phyloP scores from a whole-genome alignment of 2,329 filamentous ascomycete species.

The Dryadomyces quercivorus region DNA sequence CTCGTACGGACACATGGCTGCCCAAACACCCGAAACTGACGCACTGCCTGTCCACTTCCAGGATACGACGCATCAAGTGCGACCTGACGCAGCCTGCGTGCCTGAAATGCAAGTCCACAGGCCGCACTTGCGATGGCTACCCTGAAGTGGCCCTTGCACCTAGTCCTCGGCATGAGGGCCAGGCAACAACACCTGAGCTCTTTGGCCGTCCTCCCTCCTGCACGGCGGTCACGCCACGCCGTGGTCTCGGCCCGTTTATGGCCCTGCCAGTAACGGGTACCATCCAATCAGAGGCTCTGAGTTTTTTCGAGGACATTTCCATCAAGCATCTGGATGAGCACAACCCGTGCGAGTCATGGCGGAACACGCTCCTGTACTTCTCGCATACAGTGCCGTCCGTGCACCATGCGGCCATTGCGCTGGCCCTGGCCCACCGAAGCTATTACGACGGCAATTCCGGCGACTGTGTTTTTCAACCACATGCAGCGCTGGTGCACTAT shows the following conservation, averaged over 20 bases:
- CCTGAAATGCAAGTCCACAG: conserved; percentile 23
- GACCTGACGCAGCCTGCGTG: conserved; percentile 22
- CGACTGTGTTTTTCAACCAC: background rate
- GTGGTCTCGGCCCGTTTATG: background rate
- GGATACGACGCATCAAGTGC: conserved; percentile 16
- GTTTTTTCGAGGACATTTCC: background rate
- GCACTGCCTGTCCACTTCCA: background rate
- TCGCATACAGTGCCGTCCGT: background rate
- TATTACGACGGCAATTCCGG: background rate
- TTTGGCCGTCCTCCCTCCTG: background rate
- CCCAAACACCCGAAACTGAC: background rate
- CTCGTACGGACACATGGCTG: conserved; percentile 1
- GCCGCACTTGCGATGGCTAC: conserved; percentile 26
- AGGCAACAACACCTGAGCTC: background rate
- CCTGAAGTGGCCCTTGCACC: conserved; percentile 5
- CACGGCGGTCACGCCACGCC: background rate
- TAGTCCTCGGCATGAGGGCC: background rate
- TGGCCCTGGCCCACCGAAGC: background rate
- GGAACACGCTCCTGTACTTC: background rate
- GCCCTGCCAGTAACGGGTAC: background rate
- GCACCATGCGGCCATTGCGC: background rate
- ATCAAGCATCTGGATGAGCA: background rate
- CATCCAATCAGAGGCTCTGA: background rate
- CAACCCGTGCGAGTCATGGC: background rate
- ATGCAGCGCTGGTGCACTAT: background rate